A percentile compares a stretch with the other conserved stretches of the same genome.
Evolutionary conservation across 139 green algal species (phyloP).

Genomic region (Gonium pectorale): DNA sequence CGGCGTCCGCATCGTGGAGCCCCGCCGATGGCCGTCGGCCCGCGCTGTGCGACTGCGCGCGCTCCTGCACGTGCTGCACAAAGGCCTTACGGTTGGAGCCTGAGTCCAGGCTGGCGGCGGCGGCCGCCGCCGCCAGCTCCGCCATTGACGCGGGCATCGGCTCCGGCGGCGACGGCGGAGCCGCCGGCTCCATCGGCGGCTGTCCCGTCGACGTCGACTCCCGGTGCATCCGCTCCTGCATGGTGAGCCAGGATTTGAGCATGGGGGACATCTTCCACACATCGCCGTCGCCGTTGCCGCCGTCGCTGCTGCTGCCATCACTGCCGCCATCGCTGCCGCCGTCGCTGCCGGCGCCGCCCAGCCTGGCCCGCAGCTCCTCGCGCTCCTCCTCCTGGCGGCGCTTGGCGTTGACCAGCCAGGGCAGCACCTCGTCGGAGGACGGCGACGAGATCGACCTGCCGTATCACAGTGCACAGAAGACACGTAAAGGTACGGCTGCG

Average conservation of each 20-base stretch:
- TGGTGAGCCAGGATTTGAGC: background rate
- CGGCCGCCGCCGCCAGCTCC: no score
- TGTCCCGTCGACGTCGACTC: background rate
- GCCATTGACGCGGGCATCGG: background rate
- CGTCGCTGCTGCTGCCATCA: background rate
- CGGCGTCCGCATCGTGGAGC: no score
- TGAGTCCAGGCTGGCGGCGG: no score
- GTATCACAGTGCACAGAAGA: no score
- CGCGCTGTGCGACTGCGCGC: no score
- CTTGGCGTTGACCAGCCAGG: slow-evolving; percentile 44
- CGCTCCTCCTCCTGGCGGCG: slow-evolving; percentile 28
- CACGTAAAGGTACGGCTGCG: no score
- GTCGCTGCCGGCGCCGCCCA: background rate
- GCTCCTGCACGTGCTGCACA: no score
- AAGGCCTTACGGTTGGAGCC: no score
- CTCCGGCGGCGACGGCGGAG: background rate
- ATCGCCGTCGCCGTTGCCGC: background rate
- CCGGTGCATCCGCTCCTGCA: background rate
- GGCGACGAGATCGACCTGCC: background rate
- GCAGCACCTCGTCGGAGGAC: slow-evolving; percentile 19
- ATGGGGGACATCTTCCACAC: slow-evolving; percentile 31
- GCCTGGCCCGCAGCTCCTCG: background rate
- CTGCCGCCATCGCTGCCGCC: background rate
- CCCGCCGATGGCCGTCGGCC: no score
- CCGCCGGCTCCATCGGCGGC: background rate